phyloP scores from a whole-genome alignment of 2,329 filamentous ascomycete genomes.

The Karstenula rhodostoma region DNA sequence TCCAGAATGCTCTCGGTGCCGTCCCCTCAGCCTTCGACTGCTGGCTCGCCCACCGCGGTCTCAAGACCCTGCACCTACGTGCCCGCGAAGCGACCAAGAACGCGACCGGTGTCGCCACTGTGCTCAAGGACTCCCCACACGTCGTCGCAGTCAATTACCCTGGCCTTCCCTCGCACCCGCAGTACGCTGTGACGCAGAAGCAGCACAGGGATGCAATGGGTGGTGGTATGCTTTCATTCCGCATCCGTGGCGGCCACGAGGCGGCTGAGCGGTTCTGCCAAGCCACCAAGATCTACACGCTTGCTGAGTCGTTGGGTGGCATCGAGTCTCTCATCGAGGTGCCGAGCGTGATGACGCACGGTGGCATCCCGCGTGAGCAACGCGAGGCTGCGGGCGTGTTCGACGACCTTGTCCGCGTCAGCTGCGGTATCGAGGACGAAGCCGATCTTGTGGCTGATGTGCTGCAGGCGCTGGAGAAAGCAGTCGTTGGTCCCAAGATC shows the following conservation, averaged over 20 bases:
- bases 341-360: constrained; percentile 95
- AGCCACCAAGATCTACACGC: constrained; percentile 85
- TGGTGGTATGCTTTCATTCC: constrained; percentile 97
- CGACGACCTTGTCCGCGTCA: constrained; percentile 91
- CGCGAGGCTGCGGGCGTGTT: constrained; percentile 92
- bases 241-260: constrained; percentile 83
- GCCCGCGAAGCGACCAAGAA: constrained; percentile 85
- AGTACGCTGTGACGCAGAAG: constrained; percentile 82
- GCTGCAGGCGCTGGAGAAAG: constrained; percentile 80
- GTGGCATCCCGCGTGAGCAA: constrained; percentile 89
- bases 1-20: constrained; percentile 97
- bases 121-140: constrained; percentile 80
- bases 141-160: constrained; percentile 96
- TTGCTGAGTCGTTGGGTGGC: constrained; percentile 91
- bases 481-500: constrained; percentile 63
- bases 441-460: constrained; percentile 85
- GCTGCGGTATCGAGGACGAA: constrained; percentile 92
- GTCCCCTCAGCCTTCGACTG: constrained; percentile 95
- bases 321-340: constrained; percentile 93
- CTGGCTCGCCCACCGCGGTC: constrained; percentile 95
- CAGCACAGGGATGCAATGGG: constrained; percentile 96
- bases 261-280: constrained; percentile 95
- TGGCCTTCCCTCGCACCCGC: constrained; percentile 84
- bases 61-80: constrained; percentile 95
- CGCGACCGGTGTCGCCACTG: constrained; percentile 77